Percentiles rank a stretch among this genome's conserved stretches.
phyloP scores from a whole-genome alignment of 176 grass and related monocot species.

The Bonia amplexicaulis region DNA sequence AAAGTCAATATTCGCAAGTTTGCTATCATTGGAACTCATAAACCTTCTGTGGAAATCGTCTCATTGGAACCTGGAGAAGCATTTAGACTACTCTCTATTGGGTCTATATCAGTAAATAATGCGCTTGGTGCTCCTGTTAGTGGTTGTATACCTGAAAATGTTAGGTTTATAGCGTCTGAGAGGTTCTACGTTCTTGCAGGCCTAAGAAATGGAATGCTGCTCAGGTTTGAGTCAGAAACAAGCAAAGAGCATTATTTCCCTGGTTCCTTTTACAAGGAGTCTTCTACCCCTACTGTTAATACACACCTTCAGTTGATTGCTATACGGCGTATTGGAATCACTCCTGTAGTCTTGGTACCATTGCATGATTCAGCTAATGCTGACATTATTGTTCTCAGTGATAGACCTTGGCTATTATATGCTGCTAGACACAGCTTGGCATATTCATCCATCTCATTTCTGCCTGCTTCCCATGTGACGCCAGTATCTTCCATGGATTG shows the following conservation, averaged over 20 bases:
- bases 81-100: conserved; percentile 55
- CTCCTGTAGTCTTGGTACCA: conserved; percentile 72
- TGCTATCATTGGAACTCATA: conserved; percentile 94
- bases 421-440: conserved; percentile 83
- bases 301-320: conserved; percentile 76
- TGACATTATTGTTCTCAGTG: conserved; percentile 87
- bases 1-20: conserved; percentile 54
- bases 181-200: conserved; percentile 81
- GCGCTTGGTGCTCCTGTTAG: conserved; percentile 75
- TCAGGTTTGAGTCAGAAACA: conserved; percentile 73
- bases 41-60: conserved; percentile 90
- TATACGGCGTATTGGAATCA: conserved; percentile 84
- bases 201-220: conserved; percentile 95
- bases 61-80: conserved; percentile 62
- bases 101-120: conserved; percentile 71
- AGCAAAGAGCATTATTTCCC: conserved; percentile 29
- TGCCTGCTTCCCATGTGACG: conserved; percentile 87
- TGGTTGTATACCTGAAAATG: conserved; percentile 94
- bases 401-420: conserved; percentile 91
- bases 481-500: conserved; percentile 82
- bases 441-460: conserved; percentile 94
- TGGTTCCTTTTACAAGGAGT: conserved; percentile 37
- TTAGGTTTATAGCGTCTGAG: conserved; percentile 75
- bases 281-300: conserved; percentile 33
- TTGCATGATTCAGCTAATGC: conserved; percentile 68